These are phyloP conservation scores for Colletotrichum tropicicola DNA, from an alignment of 2,329 filamentous ascomycete genomes.

Conservation along the genomic window DNA sequence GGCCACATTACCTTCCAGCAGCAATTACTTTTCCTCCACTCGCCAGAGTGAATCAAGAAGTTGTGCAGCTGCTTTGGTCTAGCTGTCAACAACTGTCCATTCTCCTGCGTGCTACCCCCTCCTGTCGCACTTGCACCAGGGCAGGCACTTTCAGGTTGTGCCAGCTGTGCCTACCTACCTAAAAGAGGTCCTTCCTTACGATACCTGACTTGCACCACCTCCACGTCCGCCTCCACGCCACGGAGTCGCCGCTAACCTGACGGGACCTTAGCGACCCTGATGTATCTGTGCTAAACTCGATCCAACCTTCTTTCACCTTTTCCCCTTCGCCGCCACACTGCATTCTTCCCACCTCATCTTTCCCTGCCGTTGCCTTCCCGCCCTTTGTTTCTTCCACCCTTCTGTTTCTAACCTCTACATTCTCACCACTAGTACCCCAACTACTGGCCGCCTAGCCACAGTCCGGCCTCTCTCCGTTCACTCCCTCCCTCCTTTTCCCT, in stretches of 20 bases:
- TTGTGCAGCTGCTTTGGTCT: not conserved
- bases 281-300: constrained; percentile 22
- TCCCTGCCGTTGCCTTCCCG: constrained; percentile 30
- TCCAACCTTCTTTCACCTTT: constrained; percentile 23
- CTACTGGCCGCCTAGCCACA: constrained; percentile 29
- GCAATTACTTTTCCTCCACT: constrained; percentile 15
- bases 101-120: too few species aligned
- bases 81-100: not conserved
- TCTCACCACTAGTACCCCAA: constrained; percentile 25
- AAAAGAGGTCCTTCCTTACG: too few species aligned
- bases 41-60: not conserved
- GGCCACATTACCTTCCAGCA: constrained; percentile 5
- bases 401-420: constrained; percentile 32
- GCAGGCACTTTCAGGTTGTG: not conserved
- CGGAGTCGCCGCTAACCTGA: constrained; percentile 14
- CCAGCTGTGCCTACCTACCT: too few species aligned
- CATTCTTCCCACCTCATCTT: constrained; percentile 10
- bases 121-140: not conserved
- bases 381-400: constrained; percentile 5
- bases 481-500: constrained; percentile 16
- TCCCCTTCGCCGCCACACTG: constrained; percentile 6
- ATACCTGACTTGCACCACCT: not conserved
- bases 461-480: constrained; percentile 23
- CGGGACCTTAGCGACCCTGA: constrained; percentile 9
- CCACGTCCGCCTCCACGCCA: constrained; percentile 3